These are phyloP conservation scores for Neopestalotiopsis rosae DNA, from an alignment of 2,329 filamentous ascomycete genomes.

Conservation along the genomic window DNA sequence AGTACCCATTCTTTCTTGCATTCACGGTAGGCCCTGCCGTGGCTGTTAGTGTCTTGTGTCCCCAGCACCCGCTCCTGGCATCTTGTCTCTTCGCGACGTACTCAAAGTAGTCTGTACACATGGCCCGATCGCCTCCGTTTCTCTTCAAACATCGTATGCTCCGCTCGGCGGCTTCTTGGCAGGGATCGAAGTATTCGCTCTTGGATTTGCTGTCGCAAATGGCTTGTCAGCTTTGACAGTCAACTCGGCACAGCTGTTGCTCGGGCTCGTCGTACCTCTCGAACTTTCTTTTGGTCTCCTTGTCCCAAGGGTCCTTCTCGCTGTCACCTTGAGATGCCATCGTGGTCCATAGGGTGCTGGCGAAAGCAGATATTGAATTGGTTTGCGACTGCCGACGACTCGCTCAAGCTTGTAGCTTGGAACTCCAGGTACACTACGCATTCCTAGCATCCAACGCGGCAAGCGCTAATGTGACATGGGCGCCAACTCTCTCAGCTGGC, in stretches of 20 bases:
- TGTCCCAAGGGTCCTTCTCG: slow-evolving; percentile 54
- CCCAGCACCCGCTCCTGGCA: background rate
- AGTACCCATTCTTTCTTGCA: slow-evolving; percentile 94
- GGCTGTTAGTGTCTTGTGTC: slow-evolving; percentile 19
- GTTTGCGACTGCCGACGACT: background rate
- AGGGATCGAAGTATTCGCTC: slow-evolving; percentile 94
- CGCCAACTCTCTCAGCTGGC: no score
- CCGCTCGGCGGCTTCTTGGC: slow-evolving; percentile 85
- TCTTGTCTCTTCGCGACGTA: slow-evolving; percentile 52
- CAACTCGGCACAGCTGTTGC: slow-evolving; percentile 4
- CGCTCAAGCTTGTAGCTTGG: background rate
- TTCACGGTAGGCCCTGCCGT: slow-evolving; percentile 80
- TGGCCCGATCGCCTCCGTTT: slow-evolving; percentile 83
- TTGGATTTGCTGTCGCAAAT: slow-evolving; percentile 71
- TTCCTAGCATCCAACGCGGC: background rate
- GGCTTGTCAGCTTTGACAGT: background rate
- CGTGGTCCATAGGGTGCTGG: slow-evolving; percentile 19
- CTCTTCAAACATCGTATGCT: slow-evolving; percentile 89
- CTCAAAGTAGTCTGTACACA: slow-evolving; percentile 97
- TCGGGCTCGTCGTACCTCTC: slow-evolving; percentile 54
- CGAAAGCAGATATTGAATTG: background rate
- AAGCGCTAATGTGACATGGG: no score
- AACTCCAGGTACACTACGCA: background rate
- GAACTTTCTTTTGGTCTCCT: slow-evolving; percentile 68
- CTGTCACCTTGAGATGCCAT: slow-evolving; percentile 32